A percentile compares a stretch with the other conserved stretches of the same genome.
Conservation (phyloP, 805 yeast genomes). For the Komagataella mondaviorum region DNA sequence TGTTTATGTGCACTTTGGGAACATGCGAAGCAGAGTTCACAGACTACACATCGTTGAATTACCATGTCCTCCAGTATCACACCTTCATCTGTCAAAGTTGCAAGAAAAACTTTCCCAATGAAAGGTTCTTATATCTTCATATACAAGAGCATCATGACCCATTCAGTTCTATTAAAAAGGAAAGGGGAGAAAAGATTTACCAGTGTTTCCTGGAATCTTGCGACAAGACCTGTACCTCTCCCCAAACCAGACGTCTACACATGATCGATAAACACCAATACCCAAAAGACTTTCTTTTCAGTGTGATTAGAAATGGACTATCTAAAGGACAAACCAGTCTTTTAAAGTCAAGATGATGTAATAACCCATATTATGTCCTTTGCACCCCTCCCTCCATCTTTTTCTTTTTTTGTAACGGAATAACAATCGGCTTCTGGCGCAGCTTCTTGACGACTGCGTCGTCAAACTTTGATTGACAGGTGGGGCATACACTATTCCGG, state of each 20-base stretch:
- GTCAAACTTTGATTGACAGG: constrained; percentile 74
- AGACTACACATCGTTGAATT: constrained; percentile 10
- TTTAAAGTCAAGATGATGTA: constrained; percentile 5
- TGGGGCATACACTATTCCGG: constrained; percentile 58
- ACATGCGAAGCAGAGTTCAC: constrained; percentile 6
- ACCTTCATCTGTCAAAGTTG: constrained; percentile 24
- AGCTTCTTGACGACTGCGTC: constrained; percentile 42
- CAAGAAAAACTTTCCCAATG: constrained; percentile 26
- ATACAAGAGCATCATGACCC: constrained; percentile 42
- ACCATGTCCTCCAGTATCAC: constrained; percentile 5
- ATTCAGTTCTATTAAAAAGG: constrained; percentile 20
- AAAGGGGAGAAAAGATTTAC: constrained; percentile 25
- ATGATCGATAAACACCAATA: constrained; percentile 35
- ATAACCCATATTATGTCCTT: neutral
- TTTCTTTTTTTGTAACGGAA: constrained; percentile 16
- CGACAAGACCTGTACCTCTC: constrained; percentile 21
- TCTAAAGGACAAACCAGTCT: constrained; percentile 8
- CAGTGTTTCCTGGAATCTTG: constrained; percentile 31
- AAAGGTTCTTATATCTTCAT: constrained; percentile 28
- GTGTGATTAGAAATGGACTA: constrained; percentile 16
- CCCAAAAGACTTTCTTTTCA: constrained; percentile 21
- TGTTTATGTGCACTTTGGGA: constrained; percentile 7
- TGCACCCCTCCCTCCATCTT: constrained; percentile 6
- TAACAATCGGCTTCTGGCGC: constrained; percentile 36
- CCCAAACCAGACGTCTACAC: constrained; percentile 30